Percentiles rank a stretch among this genome's conserved stretches.
These are phyloP conservation scores for Ophiostoma populinum DNA, from an alignment of 2,329 filamentous ascomycete genomes.

Conservation along the genomic window DNA sequence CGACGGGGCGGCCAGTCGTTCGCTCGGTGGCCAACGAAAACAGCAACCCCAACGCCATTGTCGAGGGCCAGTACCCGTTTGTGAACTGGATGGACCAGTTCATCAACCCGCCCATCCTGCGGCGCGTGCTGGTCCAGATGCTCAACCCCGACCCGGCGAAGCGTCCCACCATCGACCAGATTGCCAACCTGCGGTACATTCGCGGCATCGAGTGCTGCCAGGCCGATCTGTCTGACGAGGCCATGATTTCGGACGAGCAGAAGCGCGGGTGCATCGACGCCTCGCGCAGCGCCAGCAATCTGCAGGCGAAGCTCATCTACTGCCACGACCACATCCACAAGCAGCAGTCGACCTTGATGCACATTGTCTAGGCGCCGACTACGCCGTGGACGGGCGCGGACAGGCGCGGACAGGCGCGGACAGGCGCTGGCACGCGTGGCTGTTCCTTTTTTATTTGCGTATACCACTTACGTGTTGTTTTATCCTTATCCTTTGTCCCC, in stretches of 20 bases:
- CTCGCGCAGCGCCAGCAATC: constrained; percentile 30
- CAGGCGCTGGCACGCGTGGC: no score
- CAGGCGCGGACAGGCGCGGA: no score
- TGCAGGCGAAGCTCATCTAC: constrained; percentile 24
- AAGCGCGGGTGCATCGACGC: constrained; percentile 38
- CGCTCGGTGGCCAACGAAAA: constrained; percentile 24
- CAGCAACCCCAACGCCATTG: constrained; percentile 21
- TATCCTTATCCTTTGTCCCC: background rate
- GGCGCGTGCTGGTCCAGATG: constrained; percentile 62
- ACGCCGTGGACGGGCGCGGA: no score
- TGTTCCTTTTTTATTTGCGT: no score
- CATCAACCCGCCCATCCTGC: constrained; percentile 50
- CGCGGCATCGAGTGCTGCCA: constrained; percentile 66
- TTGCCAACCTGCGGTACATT: constrained; percentile 55
- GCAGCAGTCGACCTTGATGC: background rate
- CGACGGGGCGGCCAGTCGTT: constrained; percentile 2
- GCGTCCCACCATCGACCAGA: constrained; percentile 51
- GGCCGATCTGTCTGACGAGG: constrained; percentile 50
- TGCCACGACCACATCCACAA: constrained; percentile 1
- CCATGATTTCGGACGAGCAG: constrained; percentile 14
- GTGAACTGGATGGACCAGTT: constrained; percentile 45
- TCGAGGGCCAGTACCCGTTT: constrained; percentile 34
- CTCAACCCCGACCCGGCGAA: constrained; percentile 59
- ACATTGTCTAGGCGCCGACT: background rate
- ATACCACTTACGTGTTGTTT: no score